These are phyloP conservation scores for Diophrys appendiculata DNA, from an alignment of 73 alveolate genomes.

Conservation along the genomic window DNA sequence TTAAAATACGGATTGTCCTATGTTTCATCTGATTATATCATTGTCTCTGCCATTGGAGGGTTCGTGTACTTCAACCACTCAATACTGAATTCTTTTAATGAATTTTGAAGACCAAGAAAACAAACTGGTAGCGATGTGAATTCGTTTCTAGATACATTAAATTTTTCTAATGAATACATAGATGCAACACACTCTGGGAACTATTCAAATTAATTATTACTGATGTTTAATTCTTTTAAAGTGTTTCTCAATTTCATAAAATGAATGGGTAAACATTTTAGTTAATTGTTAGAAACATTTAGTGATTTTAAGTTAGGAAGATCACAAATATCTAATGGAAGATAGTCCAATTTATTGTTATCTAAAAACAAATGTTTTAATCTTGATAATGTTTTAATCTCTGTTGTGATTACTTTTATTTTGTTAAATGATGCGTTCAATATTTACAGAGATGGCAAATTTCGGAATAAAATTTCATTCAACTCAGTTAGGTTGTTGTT, in stretches of 20 bases:
- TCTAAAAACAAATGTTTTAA: too few species aligned
- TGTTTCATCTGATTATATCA: conserved; percentile 48
- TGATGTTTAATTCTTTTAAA: conserved; percentile 48
- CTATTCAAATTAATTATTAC: conserved; percentile 52
- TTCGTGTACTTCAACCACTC: conserved; percentile 71
- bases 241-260: conserved; percentile 38
- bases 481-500: too few species aligned
- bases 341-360: conserved; percentile 22
- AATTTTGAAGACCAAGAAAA: conserved; percentile 58
- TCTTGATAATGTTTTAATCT: too few species aligned
- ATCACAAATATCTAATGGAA: conserved; percentile 25
- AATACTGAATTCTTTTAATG: conserved; percentile 50
- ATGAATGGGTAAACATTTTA: conserved; percentile 33
- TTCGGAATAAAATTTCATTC: too few species aligned
- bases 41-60: conserved; percentile 55
- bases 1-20: conserved; percentile 50
- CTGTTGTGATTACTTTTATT: too few species aligned
- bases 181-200: conserved; percentile 45
- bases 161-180: conserved; percentile 27
- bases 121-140: conserved; percentile 76
- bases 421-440: too few species aligned
- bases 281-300: conserved; percentile 33
- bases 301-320: conserved; percentile 15
- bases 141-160: conserved; percentile 53
- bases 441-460: too few species aligned